Base-by-base conservation (phyloP, 192 early-diverging fungal genomes). In the Coemansia sp. region DNA sequence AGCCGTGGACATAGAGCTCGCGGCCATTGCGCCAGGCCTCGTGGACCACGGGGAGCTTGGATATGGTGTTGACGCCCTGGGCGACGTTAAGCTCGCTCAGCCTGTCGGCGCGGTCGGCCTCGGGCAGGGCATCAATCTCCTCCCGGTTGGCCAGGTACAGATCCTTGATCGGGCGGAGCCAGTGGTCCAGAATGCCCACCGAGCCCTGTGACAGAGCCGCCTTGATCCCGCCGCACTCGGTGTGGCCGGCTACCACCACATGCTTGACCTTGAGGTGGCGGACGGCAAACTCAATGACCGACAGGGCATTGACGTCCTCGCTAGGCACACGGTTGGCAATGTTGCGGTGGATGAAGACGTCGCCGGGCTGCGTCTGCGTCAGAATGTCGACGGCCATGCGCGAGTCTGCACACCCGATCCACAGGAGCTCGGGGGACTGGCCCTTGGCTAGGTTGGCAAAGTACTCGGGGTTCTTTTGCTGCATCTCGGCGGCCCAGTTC, bases 271-370 rank as follows among this genome's bases (percentile, higher is more conserved):
- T 85, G 45, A 99, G 81, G 29, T 85, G 79, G 38, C 91, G 83
- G 41, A 99, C 91, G 17, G 94, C 90, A 47, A 91, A 99, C 69
- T 96, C 87, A 35, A 99, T 78, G 28, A 95, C 94, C 5, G 86
- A 87, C 6, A 90, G 76, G 27, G 72, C 74, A 54, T 81, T 91
- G 54, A 91, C 56, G 64, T 99, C 96, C 20, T 84, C 78, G 63
- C 84, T 80, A 5, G 70, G 72, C 21, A 97, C 81, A 31, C 88
- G 83, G 74, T 96, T 96, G 54, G 93, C 96, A 46, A 99, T 95
- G 77, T 97, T 99, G 56, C 96, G 81, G 74, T 96, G 92, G 9
- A 96, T 88, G 70, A 99, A 99, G 26, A 97, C 75, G 47, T 96
- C 90, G 13, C 94, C 94, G 9, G 64, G 64, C 16, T 58, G 42